Base-by-base conservation (phyloP, 1,284 basidiomycete genomes). In the Uromyces viciae-fabae region DNA sequence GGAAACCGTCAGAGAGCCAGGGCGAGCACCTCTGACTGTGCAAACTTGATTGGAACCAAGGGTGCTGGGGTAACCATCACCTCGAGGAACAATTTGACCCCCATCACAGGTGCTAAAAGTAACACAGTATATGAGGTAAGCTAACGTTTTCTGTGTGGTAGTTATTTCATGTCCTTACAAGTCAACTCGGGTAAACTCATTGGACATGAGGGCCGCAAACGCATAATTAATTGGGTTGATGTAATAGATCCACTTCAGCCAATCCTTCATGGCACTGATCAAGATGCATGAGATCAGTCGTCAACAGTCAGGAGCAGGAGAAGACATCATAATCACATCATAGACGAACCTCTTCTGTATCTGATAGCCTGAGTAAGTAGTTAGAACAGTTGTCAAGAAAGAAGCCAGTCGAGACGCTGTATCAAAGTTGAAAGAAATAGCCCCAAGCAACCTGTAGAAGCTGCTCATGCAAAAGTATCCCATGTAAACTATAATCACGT, bases 171-270 rank as follows among this genome's bases (percentile, higher is more conserved):
- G 22, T 66, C 43, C 66, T 3, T 43, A 80, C 83, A 83, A 42
- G 79, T 82, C 33, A 11, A 92, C 89, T 9, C 92, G 89, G 87
- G 89, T 90, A 86, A 94, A 94, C 85, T 94, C 92, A 85, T 94
- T 94, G 86, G 92, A 91, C 89, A 94, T 91, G 72, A 90, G 88
- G 0, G 90, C 92, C 83, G 91, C 90, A 89, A 93, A 95, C 0
- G 91, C 91, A 86, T 94, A 95, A 19, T 90, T 87, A 64, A 93
- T 85, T 15, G 85, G 85, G 56, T 83, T 82, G 82, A 93, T 86
- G 85, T 93, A 92, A 84, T 89, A 91, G 72, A 85, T 75, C 78
- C 76, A 83, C 49, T 80, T 76, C 15, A 82, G 72, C 43, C 58
- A 62, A 56, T 54, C 42, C 25, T 69, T 33, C 66, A 79, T 79